Percentiles rank a stretch among this genome's conserved stretches.
phyloP scores from a whole-genome alignment of 1,284 basidiomycete species.

The Ustilago shanxiensis region DNA sequence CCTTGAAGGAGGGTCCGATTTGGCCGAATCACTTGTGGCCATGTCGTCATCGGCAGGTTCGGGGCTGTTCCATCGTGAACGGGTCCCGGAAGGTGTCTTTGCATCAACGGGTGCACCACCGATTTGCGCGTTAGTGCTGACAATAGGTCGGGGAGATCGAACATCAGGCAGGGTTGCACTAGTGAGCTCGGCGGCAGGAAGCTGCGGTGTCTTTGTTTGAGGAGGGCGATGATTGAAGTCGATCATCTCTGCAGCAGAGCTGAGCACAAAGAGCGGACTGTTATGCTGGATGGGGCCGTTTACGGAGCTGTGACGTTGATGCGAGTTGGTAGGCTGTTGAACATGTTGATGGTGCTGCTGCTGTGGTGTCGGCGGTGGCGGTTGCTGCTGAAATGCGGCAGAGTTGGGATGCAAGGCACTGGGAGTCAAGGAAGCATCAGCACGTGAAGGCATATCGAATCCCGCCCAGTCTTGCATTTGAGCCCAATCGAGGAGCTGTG shows the following conservation, averaged over 20 bases:
- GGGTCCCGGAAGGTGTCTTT: neutral
- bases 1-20: neutral
- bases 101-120: neutral
- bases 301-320: constrained; percentile 8
- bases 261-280: constrained; percentile 23
- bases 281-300: neutral
- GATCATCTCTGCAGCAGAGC: constrained; percentile 26
- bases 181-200: neutral
- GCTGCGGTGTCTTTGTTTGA: neutral
- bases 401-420: too few relatives aligned
- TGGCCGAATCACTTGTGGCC: constrained; percentile 7
- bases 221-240: neutral
- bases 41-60: constrained; percentile 18
- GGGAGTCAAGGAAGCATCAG: too few relatives aligned
- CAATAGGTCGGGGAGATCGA: neutral
- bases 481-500: constrained; percentile 17
- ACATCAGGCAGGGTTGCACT: neutral
- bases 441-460: neutral
- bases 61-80: constrained; percentile 32
- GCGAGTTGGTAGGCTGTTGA: neutral
- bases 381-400: neutral
- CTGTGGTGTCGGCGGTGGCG: neutral
- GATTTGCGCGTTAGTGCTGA: too few relatives aligned
- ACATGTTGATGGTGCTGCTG: too few relatives aligned
- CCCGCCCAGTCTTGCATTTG: constrained; percentile 22